Base-by-base conservation (phyloP, 306 rosid genomes). In the Inga oerstediana region DNA sequence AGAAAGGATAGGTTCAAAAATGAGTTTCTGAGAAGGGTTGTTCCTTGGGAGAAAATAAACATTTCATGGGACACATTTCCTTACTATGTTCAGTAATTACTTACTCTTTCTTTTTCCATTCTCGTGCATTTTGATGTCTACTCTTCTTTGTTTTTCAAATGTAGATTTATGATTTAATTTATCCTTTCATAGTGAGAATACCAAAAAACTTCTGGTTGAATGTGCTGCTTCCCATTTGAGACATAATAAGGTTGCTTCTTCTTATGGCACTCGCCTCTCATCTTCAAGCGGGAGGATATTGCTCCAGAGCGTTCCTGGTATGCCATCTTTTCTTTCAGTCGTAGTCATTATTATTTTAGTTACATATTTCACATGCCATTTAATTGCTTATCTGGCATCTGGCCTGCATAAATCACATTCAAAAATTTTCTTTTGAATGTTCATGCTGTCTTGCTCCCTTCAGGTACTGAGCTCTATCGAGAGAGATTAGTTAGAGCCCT, bases 61-160 rank as follows among this genome's bases (percentile, higher is more conserved):
- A 91, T 96, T 76, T 91, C 99, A 13, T 96, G 97, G 99, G 97
- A 94, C 72, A 85, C 92, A 32, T 94, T 96, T 88, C 99, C 99
- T 30, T 96, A 96, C 88, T 85, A 92, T 85, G 76, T 96, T 56
- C 77, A 91, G 99, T 96, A 96, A 89, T 85, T 80, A 72, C 86
- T 66, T 45, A 22, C 74, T 62, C 3, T 54, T 70, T 67, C 78
- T 78, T 22, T 10, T 62, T 79, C 19, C 19, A 41, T 78, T 74
- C 65, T 75, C 83, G 16, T 70, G 2, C 1, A 4, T 15, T 48
- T 49, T 34, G 9, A 22, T 34, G 17, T 35, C 45, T 34, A 65
- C 72, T 75, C 61, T 75, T 74, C 41, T 76, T 15, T 75, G 74
- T 72, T 58, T 58, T 74, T 76, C 56, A 41, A 52, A 67, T 72